These are phyloP conservation scores for Coemansia sp. DNA, from an alignment of 192 early-diverging fungal species.

Conservation along the genomic window DNA sequence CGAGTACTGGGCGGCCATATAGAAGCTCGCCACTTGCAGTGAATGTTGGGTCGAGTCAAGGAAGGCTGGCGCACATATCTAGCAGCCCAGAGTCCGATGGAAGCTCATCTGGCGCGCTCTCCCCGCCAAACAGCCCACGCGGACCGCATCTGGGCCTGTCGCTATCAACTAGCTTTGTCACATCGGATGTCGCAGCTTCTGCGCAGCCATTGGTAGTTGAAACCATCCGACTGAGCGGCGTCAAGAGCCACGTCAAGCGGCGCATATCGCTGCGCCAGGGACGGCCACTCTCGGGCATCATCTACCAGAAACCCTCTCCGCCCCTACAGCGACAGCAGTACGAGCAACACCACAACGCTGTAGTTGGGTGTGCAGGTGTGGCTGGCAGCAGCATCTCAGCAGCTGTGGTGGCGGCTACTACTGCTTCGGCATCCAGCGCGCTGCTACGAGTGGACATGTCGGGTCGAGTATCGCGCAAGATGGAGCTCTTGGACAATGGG, in stretches of 20 bases:
- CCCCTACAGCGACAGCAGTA: not conserved
- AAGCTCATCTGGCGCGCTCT: slow-evolving; percentile 1
- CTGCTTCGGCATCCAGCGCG: slow-evolving; percentile 8
- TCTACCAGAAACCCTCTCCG: slow-evolving; percentile 13
- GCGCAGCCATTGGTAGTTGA: slow-evolving; percentile 35
- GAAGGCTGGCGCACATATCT: not conserved
- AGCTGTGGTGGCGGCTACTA: not conserved
- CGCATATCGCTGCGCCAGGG: slow-evolving; percentile 44
- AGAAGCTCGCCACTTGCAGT: slow-evolving; percentile 34
- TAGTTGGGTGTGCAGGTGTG: not conserved
- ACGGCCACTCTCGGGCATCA: slow-evolving; percentile 49
- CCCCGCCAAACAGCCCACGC: slow-evolving; percentile 22
- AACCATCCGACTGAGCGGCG: slow-evolving; percentile 42
- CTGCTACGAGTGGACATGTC: slow-evolving; percentile 61
- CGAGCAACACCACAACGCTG: not conserved
- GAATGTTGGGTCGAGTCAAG: not conserved
- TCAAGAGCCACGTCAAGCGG: slow-evolving; percentile 47
- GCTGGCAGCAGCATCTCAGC: not conserved
- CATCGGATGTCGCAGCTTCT: slow-evolving; percentile 20
- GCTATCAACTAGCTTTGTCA: slow-evolving; percentile 14
- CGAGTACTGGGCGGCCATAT: slow-evolving; percentile 14
- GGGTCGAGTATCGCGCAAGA: slow-evolving; percentile 70
- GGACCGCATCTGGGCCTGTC: not conserved
- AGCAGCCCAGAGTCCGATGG: slow-evolving; percentile 15
- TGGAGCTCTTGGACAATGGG: slow-evolving; percentile 65